Base-by-base conservation (phyloP, 73 alveolate species). In the Symbiodinium pilosum region DNA sequence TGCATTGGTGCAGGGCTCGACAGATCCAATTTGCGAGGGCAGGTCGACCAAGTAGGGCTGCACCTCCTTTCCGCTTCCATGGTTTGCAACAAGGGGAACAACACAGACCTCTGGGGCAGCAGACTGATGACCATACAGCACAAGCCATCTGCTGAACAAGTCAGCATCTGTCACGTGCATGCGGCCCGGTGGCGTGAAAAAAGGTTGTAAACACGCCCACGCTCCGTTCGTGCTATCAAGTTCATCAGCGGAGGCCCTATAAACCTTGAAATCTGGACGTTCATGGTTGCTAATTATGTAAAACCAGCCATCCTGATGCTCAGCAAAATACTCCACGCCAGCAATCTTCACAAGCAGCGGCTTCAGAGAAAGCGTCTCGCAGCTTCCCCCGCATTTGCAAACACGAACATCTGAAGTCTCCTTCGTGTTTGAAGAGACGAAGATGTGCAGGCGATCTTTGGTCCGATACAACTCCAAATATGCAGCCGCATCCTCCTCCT, bases 1-100 rank as follows among this genome's bases (percentile, higher is more conserved):
- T n/a, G 99, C 99, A 38, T 93, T 93, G 73, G 81, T 81, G 44
- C 99, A 92, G 1, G 99, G 99, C 99, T 93, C 99, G 30, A 93
- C 86, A 26, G 91, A 43, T 56, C 98, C 98, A 26, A 92, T 44
- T 73, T 30, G 39, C 36, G 71, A 30, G 2, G 98, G 98, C 83
- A 92, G 56, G 3, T 43, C 83, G 34, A 36, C 91, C 71, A 34
- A 9, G 54, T 73, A 73, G 4, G 98, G 12, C 14, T 42, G 14
- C 36, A 36, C 64, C 0, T 64, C 54, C 28, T 14, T 69, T 8
- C 41, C 38, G 14, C n/a, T n/a, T n/a, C n/a, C n/a, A 39, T 39
- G 56, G 7, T 21, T 34, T 34, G n/a, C 92, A n/a, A 16, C 28
- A 26, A 73, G 30, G 20, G 98, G 91, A n/a, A 93, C 99, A 14